Percentiles rank a stretch among this genome's conserved stretches.
These are phyloP conservation scores for Akebia trifoliata DNA, from an alignment of 164 flowering plant species.

Conservation along the genomic window DNA sequence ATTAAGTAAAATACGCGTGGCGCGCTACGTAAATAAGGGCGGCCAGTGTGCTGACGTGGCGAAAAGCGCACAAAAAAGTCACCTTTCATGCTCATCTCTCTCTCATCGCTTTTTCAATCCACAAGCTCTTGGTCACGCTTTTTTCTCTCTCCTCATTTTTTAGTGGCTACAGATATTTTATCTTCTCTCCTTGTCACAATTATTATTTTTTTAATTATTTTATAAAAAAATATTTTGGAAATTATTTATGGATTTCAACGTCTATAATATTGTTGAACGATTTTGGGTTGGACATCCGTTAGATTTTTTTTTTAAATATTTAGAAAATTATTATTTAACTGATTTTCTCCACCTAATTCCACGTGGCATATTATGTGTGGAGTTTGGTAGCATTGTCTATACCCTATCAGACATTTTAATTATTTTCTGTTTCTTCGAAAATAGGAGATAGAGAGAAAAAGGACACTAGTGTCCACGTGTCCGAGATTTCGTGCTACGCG, in stretches of 20 bases:
- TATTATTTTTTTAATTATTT: slow-evolving; percentile 4
- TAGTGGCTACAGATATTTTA: slow-evolving; percentile 22
- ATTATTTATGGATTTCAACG: too few relatives aligned
- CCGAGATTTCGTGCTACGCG: slow-evolving; percentile 13
- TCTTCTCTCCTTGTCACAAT: slow-evolving; percentile 9
- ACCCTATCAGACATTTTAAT: too few relatives aligned
- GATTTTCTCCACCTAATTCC: too few relatives aligned
- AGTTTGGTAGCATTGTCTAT: too few relatives aligned
- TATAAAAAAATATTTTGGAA: too few relatives aligned
- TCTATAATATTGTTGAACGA: too few relatives aligned
- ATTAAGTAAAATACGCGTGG: slow-evolving; percentile 12
- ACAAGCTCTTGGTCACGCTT: slow-evolving; percentile 15
- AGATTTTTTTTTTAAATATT: too few relatives aligned
- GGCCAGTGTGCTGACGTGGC: slow-evolving; percentile 28
- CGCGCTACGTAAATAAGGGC: slow-evolving; percentile 1
- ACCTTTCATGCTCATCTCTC: background rate
- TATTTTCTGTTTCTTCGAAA: background rate
- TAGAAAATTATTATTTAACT: too few relatives aligned
- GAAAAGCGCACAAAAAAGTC: slow-evolving; percentile 23
- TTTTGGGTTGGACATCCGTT: too few relatives aligned
- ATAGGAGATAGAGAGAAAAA: background rate
- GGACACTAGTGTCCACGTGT: slow-evolving; percentile 20
- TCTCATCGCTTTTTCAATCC: slow-evolving; percentile 19
- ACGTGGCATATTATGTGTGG: too few relatives aligned
- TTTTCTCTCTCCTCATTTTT: background rate